These are phyloP conservation scores for Cairneyella variabilis DNA, from an alignment of 495 filamentous ascomycete genomes.

Conservation along the genomic window DNA sequence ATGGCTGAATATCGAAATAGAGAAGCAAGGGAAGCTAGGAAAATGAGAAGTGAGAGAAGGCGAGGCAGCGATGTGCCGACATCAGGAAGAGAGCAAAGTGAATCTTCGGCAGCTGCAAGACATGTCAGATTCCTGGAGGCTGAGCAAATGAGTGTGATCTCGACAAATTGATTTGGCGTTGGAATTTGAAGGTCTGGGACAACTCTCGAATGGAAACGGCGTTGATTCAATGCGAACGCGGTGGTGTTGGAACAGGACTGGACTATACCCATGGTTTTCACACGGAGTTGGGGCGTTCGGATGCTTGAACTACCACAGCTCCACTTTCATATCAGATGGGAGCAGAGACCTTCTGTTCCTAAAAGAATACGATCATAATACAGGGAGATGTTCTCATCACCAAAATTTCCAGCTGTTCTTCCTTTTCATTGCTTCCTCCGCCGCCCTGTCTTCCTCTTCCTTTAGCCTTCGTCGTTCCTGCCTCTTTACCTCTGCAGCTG, in stretches of 20 bases:
- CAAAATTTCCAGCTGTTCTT: conserved; percentile 51
- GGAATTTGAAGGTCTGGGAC: background rate
- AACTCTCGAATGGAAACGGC: background rate
- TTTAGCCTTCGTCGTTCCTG: conserved; percentile 51
- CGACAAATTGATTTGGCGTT: conserved; percentile 4
- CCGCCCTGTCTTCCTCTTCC: conserved; percentile 34
- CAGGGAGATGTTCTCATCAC: conserved; percentile 32
- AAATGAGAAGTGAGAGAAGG: conserved; percentile 64
- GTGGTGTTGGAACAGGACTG: too few relatives aligned
- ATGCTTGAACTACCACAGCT: too few relatives aligned
- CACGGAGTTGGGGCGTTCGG: too few relatives aligned
- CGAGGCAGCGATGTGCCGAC: conserved; percentile 30
- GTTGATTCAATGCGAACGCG: too few relatives aligned
- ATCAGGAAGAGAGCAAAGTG: conserved; percentile 12
- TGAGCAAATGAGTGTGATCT: conserved; percentile 12
- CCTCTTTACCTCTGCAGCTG: conserved; percentile 43
- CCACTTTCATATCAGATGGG: too few relatives aligned
- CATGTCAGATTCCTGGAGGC: conserved; percentile 26
- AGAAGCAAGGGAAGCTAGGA: conserved; percentile 79
- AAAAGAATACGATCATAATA: conserved; percentile 10
- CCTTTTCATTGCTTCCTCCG: conserved; percentile 33
- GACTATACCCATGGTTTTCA: too few relatives aligned
- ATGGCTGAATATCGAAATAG: conserved; percentile 78
- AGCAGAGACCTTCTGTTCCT: background rate
- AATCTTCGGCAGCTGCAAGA: conserved; percentile 18